Evolutionary conservation across 2,329 filamentous ascomycete species (phyloP).

Genomic region (Nemania bipapillata): DNA sequence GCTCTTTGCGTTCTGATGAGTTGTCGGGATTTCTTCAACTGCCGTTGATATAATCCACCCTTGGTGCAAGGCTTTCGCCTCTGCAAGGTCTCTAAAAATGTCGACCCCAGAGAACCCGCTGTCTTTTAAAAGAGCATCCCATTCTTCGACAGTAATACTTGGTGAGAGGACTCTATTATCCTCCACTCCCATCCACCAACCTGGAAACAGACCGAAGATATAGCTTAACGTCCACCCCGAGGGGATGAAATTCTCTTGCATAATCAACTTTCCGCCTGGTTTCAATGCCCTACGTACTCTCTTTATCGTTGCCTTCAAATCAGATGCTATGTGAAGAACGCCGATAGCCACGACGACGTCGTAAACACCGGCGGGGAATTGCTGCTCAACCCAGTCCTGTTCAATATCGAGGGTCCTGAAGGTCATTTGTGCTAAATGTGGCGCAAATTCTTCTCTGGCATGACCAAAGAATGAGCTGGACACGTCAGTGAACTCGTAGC

Average conservation of each 20-base stretch:
- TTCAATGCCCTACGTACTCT: constrained; percentile 25
- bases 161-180: background rate
- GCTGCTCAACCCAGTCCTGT: constrained; percentile 8
- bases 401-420: constrained; percentile 32
- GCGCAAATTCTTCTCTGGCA: background rate
- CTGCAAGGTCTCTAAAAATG: background rate
- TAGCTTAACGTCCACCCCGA: background rate
- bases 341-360: constrained; percentile 36
- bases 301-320: constrained; percentile 9
- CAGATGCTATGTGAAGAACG: constrained; percentile 31
- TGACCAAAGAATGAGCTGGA: constrained; percentile 41
- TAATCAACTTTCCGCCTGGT: constrained; percentile 29
- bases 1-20: background rate
- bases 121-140: background rate
- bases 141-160: background rate
- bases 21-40: background rate
- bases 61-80: background rate
- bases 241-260: background rate
- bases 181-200: background rate
- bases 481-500: constrained; percentile 56
- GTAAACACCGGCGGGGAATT: constrained; percentile 10
- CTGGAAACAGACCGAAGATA: background rate
- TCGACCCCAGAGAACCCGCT: background rate
- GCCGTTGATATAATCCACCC: background rate
- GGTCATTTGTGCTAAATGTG: background rate